Evolutionary conservation across 306 rosid genomes (phyloP), one percentile per base, ranked within the genome.

Genomic region (Inga leiocalycina): DNA sequence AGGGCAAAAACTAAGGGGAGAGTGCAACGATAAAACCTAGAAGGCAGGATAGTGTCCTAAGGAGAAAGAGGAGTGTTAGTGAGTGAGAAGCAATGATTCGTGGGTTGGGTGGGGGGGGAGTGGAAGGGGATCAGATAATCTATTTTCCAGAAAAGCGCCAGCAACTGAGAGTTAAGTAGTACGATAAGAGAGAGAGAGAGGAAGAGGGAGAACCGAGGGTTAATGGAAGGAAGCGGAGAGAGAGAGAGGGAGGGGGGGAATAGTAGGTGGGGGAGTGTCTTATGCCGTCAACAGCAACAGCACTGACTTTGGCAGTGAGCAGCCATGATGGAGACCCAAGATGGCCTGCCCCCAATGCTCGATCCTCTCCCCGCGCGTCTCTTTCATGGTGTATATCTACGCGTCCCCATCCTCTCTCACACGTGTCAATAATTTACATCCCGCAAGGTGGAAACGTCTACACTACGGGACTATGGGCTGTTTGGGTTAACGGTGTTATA

Each of bases 271-370:
- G 54, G 17, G 19, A 27, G 81, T 56, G 90, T 84, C 87, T 78
- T 85, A 84, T 86, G 84, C 86, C 86, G 85, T 81, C 84, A 39
- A 39, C 43, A 39, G 43, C 84, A 89, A 86, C 80, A 88, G 91
- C 95, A 93, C 98, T 93, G 83, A 93, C 88, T 88, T 89, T 85
- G 91, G 94, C 98, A 93, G 94, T 32, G 82, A 84, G 73, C 92
- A 88, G 91, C 82, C 77, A 83, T 87, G 97, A 93, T 89, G 88
- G 91, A 88, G 97, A 92, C 43, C 71, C 2, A 7, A 65, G n/a
- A 65, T 65, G 70, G 39, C 70, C 67, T 20, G 7, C 66, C 16
- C 68, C 16, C 37, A 27, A 30, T 30, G 0, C 70, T 32, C 70
- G 30, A 27, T 27, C 30, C 39, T 15, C 30, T 15, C 37, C 19